Conservation (phyloP, 192 early-diverging fungal species). For the Backusella morwellensis region DNA sequence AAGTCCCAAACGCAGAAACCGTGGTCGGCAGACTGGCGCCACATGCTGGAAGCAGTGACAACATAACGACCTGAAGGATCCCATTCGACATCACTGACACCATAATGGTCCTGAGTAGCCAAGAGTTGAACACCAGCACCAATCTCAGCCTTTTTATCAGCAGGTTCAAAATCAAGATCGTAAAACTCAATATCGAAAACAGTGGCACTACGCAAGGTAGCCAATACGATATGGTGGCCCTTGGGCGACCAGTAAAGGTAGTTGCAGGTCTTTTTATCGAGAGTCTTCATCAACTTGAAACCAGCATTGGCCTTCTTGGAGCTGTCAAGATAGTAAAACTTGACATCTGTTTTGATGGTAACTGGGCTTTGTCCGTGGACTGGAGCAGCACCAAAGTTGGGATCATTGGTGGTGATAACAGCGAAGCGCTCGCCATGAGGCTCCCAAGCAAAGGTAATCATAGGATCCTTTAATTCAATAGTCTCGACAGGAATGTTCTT, state of each 20-base stretch:
- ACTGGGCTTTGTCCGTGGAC: constrained; percentile 49
- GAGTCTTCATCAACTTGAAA: constrained; percentile 80
- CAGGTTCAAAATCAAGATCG: constrained; percentile 80
- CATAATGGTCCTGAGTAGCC: constrained; percentile 85
- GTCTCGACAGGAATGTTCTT: constrained; percentile 95
- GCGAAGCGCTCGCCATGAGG: constrained; percentile 89
- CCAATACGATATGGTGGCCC: constrained; percentile 88
- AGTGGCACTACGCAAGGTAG: constrained; percentile 72
- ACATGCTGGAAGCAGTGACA: constrained; percentile 80
- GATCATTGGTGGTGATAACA: constrained; percentile 75
- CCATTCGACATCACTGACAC: constrained; percentile 97
- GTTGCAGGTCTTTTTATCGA: constrained; percentile 81
- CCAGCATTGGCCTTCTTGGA: constrained; percentile 58
- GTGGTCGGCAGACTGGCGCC: constrained; percentile 81
- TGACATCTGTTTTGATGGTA: constrained; percentile 61
- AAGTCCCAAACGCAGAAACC: constrained; percentile 93
- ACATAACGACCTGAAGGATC: constrained; percentile 97
- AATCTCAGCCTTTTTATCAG: constrained; percentile 51
- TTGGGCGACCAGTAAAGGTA: constrained; percentile 92
- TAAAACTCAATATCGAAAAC: constrained; percentile 90
- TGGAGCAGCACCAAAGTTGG: constrained; percentile 52
- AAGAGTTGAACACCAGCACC: constrained; percentile 59
- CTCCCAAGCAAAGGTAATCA: constrained; percentile 92
- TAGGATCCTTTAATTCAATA: constrained; percentile 81
- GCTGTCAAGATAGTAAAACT: constrained; percentile 84